Evolutionary conservation across 2,329 filamentous ascomycete species (phyloP).

Genomic region (Mariannaea sp.): DNA sequence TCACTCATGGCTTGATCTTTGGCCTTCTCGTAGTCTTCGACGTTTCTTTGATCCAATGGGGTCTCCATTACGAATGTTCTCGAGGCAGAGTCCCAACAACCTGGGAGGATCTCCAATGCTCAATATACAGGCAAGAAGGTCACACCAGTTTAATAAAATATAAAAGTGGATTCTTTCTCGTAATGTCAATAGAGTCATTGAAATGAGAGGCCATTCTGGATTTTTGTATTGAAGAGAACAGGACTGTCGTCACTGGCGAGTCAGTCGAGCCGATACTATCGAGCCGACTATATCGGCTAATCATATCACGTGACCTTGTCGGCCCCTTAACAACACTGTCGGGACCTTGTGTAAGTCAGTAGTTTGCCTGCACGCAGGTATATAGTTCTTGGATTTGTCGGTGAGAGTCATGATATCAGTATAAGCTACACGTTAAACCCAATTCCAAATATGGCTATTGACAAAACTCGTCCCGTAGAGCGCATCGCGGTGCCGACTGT

Average conservation of each 20-base stretch:
- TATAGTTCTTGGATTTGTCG: not conserved
- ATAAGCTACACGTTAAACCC: not conserved
- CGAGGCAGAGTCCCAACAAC: not conserved
- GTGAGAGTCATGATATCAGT: not conserved
- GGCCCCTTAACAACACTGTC: not conserved
- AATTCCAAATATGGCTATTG: not conserved
- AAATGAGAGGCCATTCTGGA: not conserved
- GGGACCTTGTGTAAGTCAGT: not conserved
- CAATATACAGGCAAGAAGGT: not conserved
- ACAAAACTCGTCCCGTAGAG: not conserved
- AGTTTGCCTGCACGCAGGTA: not conserved
- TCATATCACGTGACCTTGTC: not conserved
- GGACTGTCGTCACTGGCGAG: not conserved
- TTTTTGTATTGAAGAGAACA: constrained; percentile 3
- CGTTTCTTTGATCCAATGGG: not conserved
- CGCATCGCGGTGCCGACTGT: constrained; percentile 8
- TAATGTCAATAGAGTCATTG: not conserved
- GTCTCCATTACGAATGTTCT: not conserved
- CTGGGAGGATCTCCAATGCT: too few relatives aligned
- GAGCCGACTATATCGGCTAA: constrained; percentile 5
- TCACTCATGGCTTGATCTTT: not conserved
- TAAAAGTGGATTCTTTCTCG: not conserved
- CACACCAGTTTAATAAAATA: not conserved
- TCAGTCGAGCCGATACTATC: constrained; percentile 5
- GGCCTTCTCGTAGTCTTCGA: not conserved